Conservation (phyloP, 139 green algal species). For the Tetradesmus obliquus region DNA sequence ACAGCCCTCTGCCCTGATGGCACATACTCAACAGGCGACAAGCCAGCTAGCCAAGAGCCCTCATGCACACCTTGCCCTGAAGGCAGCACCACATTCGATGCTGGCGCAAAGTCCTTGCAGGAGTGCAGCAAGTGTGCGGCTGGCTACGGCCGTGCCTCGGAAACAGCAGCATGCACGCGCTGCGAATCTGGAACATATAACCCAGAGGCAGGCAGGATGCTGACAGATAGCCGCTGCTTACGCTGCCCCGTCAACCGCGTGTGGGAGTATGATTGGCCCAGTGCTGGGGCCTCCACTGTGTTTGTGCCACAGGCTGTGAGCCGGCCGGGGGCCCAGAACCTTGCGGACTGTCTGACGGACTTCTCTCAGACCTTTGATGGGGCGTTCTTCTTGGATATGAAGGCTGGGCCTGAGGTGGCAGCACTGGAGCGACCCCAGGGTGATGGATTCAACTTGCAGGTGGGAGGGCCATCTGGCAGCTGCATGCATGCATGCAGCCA, state of each 20-base stretch:
- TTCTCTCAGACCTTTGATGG: background rate
- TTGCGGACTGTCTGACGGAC: background rate
- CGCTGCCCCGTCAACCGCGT: background rate
- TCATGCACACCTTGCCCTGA: background rate
- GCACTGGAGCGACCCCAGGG: background rate
- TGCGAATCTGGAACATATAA: background rate
- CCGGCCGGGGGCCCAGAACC: background rate
- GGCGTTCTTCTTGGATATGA: background rate
- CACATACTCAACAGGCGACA: background rate
- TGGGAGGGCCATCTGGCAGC: background rate
- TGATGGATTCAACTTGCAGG: background rate
- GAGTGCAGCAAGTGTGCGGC: background rate
- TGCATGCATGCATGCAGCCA: too few species aligned
- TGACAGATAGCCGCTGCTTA: background rate
- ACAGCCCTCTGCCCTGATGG: background rate
- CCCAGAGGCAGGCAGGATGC: background rate
- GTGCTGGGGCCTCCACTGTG: background rate
- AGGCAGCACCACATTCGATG: background rate
- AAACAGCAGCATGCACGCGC: background rate
- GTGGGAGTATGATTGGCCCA: background rate
- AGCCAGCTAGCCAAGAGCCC: background rate
- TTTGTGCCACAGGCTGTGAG: background rate
- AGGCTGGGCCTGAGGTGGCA: background rate
- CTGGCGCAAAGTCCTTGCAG: background rate
- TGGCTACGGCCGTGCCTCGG: background rate